Evolutionary conservation across 78 protist species (phyloP), one percentile per base, ranked within the genome.

Genomic region (Chrysochromulina tobinii): DNA sequence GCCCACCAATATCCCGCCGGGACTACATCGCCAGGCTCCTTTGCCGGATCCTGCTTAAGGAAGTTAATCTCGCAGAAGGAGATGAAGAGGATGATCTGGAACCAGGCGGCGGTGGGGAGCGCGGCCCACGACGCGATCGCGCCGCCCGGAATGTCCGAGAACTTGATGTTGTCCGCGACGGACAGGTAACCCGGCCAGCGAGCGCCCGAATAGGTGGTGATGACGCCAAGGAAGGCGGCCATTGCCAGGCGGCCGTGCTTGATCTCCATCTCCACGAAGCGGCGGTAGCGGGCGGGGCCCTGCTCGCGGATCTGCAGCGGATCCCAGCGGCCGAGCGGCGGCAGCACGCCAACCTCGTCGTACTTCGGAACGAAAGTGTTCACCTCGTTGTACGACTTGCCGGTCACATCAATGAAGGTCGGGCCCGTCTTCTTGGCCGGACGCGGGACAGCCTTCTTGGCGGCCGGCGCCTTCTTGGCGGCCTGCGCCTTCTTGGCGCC

Each of bases 261-360:
- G 57, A 75, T 75, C 83, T 75, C 83, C 83, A 75, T 75, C 83
- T 75, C 83, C 11, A 75, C 83, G 83, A 75, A 75, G 23, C 83
- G 12, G 83, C 83, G 83, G 83, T 75, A 75, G 57, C 83, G 83
- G 17, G 3, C 83, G 4, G 54, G 58, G 57, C 83, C 83, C 83
- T 66, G 72, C 27, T 18, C 72, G n/a, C 23, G 14, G 83, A 75
- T 75, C 58, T 75, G 8, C 27, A 75, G 83, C 5, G 83, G 83
- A 12, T 75, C 83, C 83, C 83, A 75, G 83, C 83, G 83, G 54
- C 83, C 83, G 57, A 75, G 3, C 25, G 83, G 83, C 83, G 83
- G 83, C 4, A 75, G 83, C 23, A 75, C 83, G 57, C 83, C 83
- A 12, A 75, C 50, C 83, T 75, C 83, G 57, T 75, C 83, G 57